These are phyloP conservation scores for Physcia stellaris DNA, from an alignment of 495 filamentous ascomycete genomes.

Conservation along the genomic window DNA sequence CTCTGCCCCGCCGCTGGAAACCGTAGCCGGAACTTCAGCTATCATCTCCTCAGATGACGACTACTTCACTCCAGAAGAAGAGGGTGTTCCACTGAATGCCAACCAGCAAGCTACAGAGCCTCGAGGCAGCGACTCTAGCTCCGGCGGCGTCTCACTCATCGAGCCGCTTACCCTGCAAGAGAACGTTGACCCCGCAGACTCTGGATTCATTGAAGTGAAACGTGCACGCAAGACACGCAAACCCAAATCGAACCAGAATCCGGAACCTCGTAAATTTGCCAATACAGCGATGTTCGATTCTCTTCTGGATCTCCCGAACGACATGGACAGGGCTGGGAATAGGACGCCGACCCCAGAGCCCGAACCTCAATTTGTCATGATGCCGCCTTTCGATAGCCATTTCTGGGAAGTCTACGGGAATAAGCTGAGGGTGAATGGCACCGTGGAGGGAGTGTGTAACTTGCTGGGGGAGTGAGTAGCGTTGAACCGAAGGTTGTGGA, in stretches of 20 bases:
- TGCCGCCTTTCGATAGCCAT: slow-evolving; percentile 32
- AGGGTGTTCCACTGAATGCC: neutral
- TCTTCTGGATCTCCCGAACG: slow-evolving; percentile 3
- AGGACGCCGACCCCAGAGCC: neutral
- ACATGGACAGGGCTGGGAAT: neutral
- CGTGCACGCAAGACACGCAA: neutral
- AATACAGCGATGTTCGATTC: slow-evolving; percentile 5
- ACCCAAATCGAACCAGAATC: neutral
- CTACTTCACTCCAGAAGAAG: neutral
- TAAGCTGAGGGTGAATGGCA: slow-evolving; percentile 51
- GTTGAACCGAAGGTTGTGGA: no score
- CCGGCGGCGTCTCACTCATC: neutral
- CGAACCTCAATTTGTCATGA: slow-evolving; percentile 12
- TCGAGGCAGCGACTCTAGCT: slow-evolving; percentile 1
- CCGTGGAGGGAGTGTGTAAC: slow-evolving; percentile 28
- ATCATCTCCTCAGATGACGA: slow-evolving; percentile 1
- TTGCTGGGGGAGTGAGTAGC: neutral
- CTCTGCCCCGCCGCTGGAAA: neutral
- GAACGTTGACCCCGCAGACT: neutral
- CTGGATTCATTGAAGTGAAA: neutral
- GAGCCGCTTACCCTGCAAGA: neutral
- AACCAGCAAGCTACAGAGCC: no score
- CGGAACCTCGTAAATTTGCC: slow-evolving; percentile 2
- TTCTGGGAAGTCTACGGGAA: slow-evolving; percentile 57
- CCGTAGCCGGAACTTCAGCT: neutral